Conservation (phyloP, 805 yeast species). For the Suhomyces pyralidae region DNA sequence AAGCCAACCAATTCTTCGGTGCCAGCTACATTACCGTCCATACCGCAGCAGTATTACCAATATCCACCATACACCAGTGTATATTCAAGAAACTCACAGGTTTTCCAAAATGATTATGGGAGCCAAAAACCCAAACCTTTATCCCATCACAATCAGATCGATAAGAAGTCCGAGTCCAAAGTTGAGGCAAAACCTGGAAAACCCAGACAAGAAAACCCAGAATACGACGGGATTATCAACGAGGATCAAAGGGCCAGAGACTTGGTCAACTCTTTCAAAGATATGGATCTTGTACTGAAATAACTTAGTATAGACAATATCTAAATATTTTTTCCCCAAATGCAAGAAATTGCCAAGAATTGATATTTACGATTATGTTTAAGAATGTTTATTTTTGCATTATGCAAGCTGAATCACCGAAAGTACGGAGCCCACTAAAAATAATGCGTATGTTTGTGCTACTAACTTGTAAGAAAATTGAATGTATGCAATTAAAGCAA, state of each 20-base stretch:
- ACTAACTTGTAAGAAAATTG: neutral
- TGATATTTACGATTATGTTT: neutral
- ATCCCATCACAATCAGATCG: neutral
- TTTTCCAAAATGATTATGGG: neutral
- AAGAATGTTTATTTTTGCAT: neutral
- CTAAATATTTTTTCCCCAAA: neutral
- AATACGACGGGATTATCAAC: slow-evolving; percentile 3
- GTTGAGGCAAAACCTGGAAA: neutral
- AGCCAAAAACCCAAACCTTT: neutral
- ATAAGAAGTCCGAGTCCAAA: neutral
- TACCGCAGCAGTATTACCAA: neutral
- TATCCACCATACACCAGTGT: neutral
- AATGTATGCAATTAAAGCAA: too few species aligned
- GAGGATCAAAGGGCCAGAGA: slow-evolving; percentile 31
- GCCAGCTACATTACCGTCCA: slow-evolving; percentile 1
- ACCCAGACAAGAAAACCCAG: neutral
- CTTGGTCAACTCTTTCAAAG: slow-evolving; percentile 13
- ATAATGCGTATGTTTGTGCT: neutral
- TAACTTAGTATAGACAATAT: neutral
- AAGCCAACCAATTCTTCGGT: neutral
- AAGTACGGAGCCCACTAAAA: neutral
- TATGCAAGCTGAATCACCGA: neutral
- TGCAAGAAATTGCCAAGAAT: neutral
- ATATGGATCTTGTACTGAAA: neutral
- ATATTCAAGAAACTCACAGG: neutral